Percentiles rank a stretch among this genome's conserved stretches.
Conservation (phyloP, 1,284 basidiomycete genomes). For the Agaricales sp. region DNA sequence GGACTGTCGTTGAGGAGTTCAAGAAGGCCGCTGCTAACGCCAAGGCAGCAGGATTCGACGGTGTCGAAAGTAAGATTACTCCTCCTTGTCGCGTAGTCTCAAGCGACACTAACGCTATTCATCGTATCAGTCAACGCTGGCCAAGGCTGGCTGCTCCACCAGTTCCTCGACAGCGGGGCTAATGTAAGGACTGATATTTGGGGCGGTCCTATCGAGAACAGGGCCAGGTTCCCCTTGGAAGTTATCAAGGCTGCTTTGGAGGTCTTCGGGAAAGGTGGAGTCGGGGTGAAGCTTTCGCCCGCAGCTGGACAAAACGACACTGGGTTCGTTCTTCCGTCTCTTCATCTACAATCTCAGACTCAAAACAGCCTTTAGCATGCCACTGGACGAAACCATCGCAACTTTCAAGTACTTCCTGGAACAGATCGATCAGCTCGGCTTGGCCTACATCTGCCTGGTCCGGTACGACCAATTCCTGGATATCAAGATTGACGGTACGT, state of each 20-base stretch:
- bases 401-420: conserved; percentile 15
- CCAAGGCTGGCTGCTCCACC: conserved; percentile 27
- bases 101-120: not conserved
- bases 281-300: conserved; percentile 42
- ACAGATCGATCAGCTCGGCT: conserved; percentile 13
- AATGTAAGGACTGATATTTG: conserved; percentile 53
- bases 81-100: not conserved
- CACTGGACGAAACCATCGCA: conserved; percentile 16
- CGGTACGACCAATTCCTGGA: conserved; percentile 5
- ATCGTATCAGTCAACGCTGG: not conserved
- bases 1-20: conserved; percentile 22
- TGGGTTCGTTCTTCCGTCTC: conserved; percentile 18
- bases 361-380: too few species aligned
- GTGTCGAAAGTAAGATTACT: conserved; percentile 25
- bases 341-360: not conserved
- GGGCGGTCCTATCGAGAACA: conserved; percentile 49
- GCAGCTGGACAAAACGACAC: conserved; percentile 36
- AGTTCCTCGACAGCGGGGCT: conserved; percentile 43
- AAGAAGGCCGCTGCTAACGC: conserved; percentile 28
- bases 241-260: conserved; percentile 33
- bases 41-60: conserved; percentile 37
- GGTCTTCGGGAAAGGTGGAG: conserved; percentile 37
- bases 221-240: conserved; percentile 42
- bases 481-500: conserved; percentile 2
- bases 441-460: conserved; percentile 13